These are phyloP conservation scores for Danielozyma ontarioensis DNA, from an alignment of 805 yeast genomes.

Conservation along the genomic window DNA sequence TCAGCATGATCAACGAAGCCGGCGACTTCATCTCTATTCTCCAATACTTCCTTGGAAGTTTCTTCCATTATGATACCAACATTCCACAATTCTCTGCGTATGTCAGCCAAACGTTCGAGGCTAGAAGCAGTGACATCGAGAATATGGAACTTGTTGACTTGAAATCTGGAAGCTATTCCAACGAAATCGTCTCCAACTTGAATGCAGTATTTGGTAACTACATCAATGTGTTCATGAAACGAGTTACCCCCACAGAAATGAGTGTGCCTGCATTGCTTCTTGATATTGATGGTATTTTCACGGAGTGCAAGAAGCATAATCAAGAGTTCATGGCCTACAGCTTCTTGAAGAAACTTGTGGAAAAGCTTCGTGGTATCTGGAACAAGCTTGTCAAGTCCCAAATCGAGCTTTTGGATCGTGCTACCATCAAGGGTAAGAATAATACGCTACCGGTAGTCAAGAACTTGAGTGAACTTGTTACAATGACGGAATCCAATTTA, in stretches of 20 bases:
- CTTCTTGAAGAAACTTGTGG: conserved; percentile 46
- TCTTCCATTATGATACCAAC: conserved; percentile 37
- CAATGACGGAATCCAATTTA: conserved; percentile 28
- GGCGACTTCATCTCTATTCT: conserved; percentile 30
- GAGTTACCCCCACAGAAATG: conserved; percentile 31
- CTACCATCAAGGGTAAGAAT: conserved; percentile 31
- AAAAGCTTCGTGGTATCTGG: conserved; percentile 55
- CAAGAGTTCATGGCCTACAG: conserved; percentile 58
- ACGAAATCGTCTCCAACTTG: conserved; percentile 41
- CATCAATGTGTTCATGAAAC: conserved; percentile 29
- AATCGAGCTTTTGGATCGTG: conserved; percentile 31
- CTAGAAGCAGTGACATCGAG: conserved; percentile 26
- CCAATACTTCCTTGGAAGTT: conserved; percentile 34
- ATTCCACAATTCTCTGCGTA: conserved; percentile 25
- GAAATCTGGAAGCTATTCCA: conserved; percentile 39
- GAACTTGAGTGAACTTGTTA: conserved; percentile 28
- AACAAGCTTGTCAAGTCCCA: conserved; percentile 52
- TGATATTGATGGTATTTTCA: conserved; percentile 21
- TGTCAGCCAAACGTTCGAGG: conserved; percentile 22
- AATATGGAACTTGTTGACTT: conserved; percentile 19
- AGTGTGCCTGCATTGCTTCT: conserved; percentile 29
- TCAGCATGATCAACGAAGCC: conserved; percentile 32
- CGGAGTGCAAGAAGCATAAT: conserved; percentile 38
- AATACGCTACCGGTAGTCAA: conserved; percentile 31
- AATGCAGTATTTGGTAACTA: conserved; percentile 42